These are phyloP conservation scores for Pseudocercospora vitis DNA, from an alignment of 2,329 filamentous ascomycete species.

Conservation along the genomic window DNA sequence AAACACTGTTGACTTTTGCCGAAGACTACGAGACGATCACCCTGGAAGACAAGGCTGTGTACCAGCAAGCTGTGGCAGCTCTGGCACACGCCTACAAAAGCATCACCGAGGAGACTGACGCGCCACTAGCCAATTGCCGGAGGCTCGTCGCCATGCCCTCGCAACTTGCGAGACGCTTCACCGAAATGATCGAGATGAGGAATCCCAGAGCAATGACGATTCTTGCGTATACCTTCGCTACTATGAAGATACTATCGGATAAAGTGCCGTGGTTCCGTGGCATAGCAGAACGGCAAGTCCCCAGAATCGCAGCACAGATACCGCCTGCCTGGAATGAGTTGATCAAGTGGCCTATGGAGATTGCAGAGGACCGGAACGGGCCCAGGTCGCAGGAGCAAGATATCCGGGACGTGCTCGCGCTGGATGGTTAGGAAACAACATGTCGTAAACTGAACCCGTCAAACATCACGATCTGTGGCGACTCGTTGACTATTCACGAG, in stretches of 20 bases:
- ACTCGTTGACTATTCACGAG: too few species aligned
- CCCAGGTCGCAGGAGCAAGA: conserved; percentile 16
- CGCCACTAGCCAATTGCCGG: conserved; percentile 24
- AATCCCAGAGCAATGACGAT: conserved; percentile 29
- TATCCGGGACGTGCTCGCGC: conserved; percentile 15
- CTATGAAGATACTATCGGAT: conserved; percentile 29
- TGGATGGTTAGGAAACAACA: background rate
- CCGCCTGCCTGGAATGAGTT: conserved; percentile 27
- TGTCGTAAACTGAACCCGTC: background rate
- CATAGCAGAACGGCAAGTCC: conserved; percentile 30
- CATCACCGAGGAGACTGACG: conserved; percentile 24
- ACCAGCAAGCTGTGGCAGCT: conserved; percentile 27
- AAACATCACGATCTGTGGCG: too few species aligned
- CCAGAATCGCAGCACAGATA: conserved; percentile 17
- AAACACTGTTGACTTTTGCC: conserved; percentile 25
- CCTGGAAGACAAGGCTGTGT: conserved; percentile 24
- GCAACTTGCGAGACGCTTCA: conserved; percentile 28
- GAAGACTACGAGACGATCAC: conserved; percentile 26
- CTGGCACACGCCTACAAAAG: conserved; percentile 29
- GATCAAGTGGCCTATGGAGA: conserved; percentile 29
- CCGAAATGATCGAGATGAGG: conserved; percentile 27
- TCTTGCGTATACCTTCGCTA: conserved; percentile 29
- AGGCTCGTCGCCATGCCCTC: conserved; percentile 31
- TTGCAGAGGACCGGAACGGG: conserved; percentile 15
- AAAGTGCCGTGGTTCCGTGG: conserved; percentile 29